Conservation (phyloP, 208 protist species). For the Naegleria lovaniensis region DNA sequence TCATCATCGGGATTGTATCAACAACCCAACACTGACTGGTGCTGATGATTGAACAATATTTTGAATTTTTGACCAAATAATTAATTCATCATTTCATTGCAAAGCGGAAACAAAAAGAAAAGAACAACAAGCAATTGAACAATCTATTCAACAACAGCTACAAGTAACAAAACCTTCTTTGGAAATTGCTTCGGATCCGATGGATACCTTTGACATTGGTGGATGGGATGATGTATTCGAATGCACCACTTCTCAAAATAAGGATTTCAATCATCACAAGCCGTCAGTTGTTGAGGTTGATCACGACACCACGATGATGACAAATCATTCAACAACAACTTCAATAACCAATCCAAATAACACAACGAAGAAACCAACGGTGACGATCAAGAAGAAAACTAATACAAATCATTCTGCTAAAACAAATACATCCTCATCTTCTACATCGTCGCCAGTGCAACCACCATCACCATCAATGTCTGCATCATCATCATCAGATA, state of each 20-base stretch:
- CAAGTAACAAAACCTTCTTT: neutral
- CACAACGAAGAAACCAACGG: neutral
- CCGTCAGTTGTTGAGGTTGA: neutral
- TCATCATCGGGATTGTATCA: too few relatives aligned
- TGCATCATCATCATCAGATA: neutral
- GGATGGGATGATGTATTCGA: neutral
- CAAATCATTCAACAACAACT: neutral
- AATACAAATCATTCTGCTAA: neutral
- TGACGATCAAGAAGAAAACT: conserved; percentile 2
- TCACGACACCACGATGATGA: neutral
- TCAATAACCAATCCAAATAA: neutral
- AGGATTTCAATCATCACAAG: neutral
- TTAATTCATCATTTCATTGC: too few relatives aligned
- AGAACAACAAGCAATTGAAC: too few relatives aligned
- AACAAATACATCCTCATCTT: neutral
- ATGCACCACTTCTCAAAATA: neutral
- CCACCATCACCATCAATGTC: neutral
- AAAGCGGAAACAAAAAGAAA: too few relatives aligned
- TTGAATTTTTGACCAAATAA: too few relatives aligned
- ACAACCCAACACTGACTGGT: too few relatives aligned
- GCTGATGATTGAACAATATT: too few relatives aligned
- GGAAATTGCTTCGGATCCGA: neutral
- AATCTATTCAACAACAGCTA: too few relatives aligned
- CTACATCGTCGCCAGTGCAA: neutral
- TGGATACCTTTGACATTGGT: neutral